Base-by-base conservation (phyloP, 192 early-diverging fungal genomes). In the Gaertneriomyces sp. region DNA sequence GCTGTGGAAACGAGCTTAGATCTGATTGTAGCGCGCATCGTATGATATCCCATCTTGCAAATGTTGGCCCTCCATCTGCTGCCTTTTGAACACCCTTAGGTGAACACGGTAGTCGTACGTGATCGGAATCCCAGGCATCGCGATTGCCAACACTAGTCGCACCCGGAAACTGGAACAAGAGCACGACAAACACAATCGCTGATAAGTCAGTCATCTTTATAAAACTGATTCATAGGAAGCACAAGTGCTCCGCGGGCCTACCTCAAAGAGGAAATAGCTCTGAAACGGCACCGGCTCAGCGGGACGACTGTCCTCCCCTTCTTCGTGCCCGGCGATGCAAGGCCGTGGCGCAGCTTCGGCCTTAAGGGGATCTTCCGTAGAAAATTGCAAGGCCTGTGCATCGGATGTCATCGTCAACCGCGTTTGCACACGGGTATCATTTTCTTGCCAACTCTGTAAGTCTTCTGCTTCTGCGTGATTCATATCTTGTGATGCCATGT, bases 41-140 rank as follows among this genome's bases (percentile, higher is more conserved):
- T 7, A 71, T 65, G 2, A 65, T 40, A 7, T 52, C 40, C 70
- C 70, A 71, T 60, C 42, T 58, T 14, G 50, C 11, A 39, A 70
- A 64, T 5, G 53, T 7, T n/a, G 54, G 7, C 46, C 5, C 44
- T 16, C 47, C 45, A 41, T 50, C 43, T 39, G 16, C 7, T 55
- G 20, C 1, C 6, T 55, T 19, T 49, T 60, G 25, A 6, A 65
- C 6, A 9, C 19, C 16, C 47, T 71, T 64, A 4, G 14, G 56
- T 17, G 50, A 42, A 45, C 51, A 65, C 4, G 70, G 70, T 33
- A 71, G n/a, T 0, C 50, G 46, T 46, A 71, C 70, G 45, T 65
- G 45, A 25, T 44, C 4, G 6, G 20, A 9, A 45, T 59, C 45
- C 70, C 70, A 71, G 2, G 17, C 57, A 39, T 71, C 54, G 17